Evolutionary conservation across 306 rosid species (phyloP).

Genomic region (Quercus bicolor): DNA sequence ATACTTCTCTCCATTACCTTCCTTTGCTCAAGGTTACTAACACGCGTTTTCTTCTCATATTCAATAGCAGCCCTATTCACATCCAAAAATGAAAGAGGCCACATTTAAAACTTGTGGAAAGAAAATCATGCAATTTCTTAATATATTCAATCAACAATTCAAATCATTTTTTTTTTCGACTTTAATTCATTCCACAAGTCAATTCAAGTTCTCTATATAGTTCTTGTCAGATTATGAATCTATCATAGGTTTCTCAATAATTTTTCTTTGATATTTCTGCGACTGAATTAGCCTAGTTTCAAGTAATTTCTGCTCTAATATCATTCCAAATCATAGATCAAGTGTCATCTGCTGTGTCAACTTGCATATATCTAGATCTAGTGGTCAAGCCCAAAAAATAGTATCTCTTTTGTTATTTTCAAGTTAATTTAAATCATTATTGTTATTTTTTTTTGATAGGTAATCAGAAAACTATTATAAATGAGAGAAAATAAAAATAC

Average conservation of each 20-base stretch:
- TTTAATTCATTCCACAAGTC: not conserved
- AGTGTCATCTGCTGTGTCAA: too few species aligned
- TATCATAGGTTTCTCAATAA: not conserved
- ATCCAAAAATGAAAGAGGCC: not conserved
- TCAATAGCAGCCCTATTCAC: conserved; percentile 75
- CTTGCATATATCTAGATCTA: too few species aligned
- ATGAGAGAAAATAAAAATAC: too few species aligned
- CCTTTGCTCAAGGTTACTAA: conserved; percentile 56
- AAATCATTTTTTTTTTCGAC: not conserved
- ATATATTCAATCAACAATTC: not conserved
- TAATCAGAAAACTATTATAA: too few species aligned
- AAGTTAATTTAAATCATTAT: too few species aligned
- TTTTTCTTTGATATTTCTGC: not conserved
- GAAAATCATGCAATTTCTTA: not conserved
- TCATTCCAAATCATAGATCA: too few species aligned
- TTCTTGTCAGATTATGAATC: not conserved
- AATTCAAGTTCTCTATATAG: not conserved
- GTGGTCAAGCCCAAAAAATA: too few species aligned
- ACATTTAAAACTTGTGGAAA: not conserved
- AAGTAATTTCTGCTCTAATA: not conserved
- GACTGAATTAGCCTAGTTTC: not conserved
- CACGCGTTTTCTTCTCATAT: conserved; percentile 60
- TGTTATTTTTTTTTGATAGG: too few species aligned
- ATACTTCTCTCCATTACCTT: conserved; percentile 58
- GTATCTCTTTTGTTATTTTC: too few species aligned